phyloP scores from a whole-genome alignment of 495 filamentous ascomycete genomes.

The Podospora appendiculata region DNA sequence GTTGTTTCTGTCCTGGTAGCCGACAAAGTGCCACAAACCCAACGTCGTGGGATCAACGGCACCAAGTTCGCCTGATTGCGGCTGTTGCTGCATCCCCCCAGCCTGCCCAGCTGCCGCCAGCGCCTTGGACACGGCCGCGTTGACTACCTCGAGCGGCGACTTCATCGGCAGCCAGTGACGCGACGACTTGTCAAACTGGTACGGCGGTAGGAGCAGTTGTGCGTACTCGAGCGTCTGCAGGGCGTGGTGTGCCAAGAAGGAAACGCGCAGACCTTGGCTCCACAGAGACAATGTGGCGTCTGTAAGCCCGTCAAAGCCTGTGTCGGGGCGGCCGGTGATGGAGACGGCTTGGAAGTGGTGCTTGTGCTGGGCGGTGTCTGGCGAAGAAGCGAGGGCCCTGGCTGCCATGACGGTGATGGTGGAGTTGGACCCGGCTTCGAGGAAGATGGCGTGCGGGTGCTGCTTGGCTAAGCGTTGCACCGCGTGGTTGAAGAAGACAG shows the following conservation, averaged over 20 bases:
- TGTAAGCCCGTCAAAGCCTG: not conserved
- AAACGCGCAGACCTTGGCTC: not conserved
- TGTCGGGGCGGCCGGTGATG: not conserved
- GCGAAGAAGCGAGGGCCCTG: conserved; percentile 30
- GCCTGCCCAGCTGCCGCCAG: too few species aligned
- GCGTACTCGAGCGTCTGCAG: conserved; percentile 25
- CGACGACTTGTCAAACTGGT: conserved; percentile 29
- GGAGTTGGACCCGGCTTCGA: conserved; percentile 48
- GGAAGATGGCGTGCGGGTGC: conserved; percentile 27
- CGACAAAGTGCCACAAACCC: not conserved
- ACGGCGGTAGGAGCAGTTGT: conserved; percentile 25
- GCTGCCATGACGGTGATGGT: conserved; percentile 38
- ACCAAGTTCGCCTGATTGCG: too few species aligned
- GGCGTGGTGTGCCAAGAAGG: not conserved
- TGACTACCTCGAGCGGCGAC: not conserved
- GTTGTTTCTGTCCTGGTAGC: not conserved
- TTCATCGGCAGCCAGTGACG: conserved; percentile 20
- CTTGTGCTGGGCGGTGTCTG: not conserved
- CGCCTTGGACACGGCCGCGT: too few species aligned
- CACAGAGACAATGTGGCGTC: not conserved
- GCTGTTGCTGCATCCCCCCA: too few species aligned
- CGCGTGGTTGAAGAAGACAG: conserved; percentile 45
- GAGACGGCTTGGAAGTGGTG: conserved; percentile 28
- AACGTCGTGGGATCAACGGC: too few species aligned
- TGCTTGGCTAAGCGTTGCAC: conserved; percentile 32